These are phyloP conservation scores for Chalaropsis ovoidea DNA, from an alignment of 2,329 filamentous ascomycete genomes.

Conservation along the genomic window DNA sequence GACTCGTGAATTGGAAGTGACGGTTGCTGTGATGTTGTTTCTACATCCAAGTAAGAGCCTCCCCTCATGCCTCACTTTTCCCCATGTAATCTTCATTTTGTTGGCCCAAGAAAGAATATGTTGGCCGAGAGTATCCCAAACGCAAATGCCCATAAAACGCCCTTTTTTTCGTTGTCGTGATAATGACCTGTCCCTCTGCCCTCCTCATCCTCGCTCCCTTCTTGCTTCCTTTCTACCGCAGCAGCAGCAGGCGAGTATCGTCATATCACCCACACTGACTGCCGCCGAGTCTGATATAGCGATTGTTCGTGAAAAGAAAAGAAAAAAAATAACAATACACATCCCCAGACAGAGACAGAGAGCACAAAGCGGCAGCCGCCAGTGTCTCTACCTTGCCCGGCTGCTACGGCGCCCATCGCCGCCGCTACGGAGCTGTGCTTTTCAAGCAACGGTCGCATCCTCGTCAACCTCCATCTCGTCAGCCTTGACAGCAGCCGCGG, in stretches of 20 bases:
- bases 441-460: conserved; percentile 2
- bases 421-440: not conserved
- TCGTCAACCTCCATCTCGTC: conserved; percentile 16
- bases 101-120: not conserved
- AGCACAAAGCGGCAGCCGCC: too few relatives aligned
- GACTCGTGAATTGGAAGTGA: not conserved
- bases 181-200: not conserved
- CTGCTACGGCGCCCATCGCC: not conserved
- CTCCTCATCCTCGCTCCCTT: not conserved
- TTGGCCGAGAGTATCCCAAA: conserved; percentile 5
- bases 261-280: not conserved
- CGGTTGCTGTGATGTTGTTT: not conserved
- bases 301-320: not conserved
- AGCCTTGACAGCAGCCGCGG: not conserved
- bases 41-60: not conserved
- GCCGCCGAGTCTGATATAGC: not conserved
- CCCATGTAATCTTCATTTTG: not conserved
- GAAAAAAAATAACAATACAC: not conserved
- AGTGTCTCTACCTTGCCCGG: too few relatives aligned
- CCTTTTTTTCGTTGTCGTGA: conserved; percentile 2
- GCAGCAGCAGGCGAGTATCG: not conserved
- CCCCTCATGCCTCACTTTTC: not conserved
- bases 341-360: too few relatives aligned
- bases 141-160: conserved; percentile 8
- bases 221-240: not conserved